A percentile compares a stretch with the other conserved stretches of the same genome.
phyloP scores from a whole-genome alignment of 2,329 filamentous ascomycete genomes.

The Pestalotiopsis sp. region DNA sequence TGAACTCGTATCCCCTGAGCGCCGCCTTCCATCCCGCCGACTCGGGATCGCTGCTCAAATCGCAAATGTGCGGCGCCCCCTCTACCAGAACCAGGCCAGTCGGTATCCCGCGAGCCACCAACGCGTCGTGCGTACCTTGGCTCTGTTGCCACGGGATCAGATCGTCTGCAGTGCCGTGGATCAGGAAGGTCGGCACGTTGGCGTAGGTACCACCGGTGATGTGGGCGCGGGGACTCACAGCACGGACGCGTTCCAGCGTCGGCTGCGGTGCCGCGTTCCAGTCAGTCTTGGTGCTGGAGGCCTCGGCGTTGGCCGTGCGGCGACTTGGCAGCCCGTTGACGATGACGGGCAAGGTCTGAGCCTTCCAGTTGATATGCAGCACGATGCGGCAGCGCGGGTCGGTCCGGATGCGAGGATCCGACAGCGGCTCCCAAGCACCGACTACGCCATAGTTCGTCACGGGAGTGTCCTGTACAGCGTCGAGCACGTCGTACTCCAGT shows the following conservation, averaged over 20 bases:
- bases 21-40: slow-evolving; percentile 14
- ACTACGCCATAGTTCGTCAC: slow-evolving; percentile 22
- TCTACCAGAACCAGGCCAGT: slow-evolving; percentile 17
- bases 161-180: slow-evolving; percentile 30
- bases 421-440: slow-evolving; percentile 15
- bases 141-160: slow-evolving; percentile 29
- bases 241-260: slow-evolving; percentile 15
- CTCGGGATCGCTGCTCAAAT: slow-evolving; percentile 13
- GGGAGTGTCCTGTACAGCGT: slow-evolving; percentile 28
- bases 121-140: slow-evolving; percentile 19
- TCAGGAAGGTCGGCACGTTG: slow-evolving; percentile 30
- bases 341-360: slow-evolving; percentile 27
- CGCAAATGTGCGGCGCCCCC: slow-evolving; percentile 17
- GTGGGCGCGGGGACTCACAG: slow-evolving; percentile 27
- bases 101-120: slow-evolving; percentile 17
- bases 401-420: slow-evolving; percentile 14
- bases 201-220: slow-evolving; percentile 24
- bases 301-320: slow-evolving; percentile 7
- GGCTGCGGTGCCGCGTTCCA: slow-evolving; percentile 20
- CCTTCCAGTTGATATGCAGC: slow-evolving; percentile 33
- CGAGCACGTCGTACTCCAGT: slow-evolving; percentile 29
- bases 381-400: slow-evolving; percentile 30
- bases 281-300: slow-evolving; percentile 2
- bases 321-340: slow-evolving; percentile 25
- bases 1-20: slow-evolving; percentile 13